Base-by-base conservation (phyloP, 108 stramenopile genomes). In the Conticribra guillardii region DNA sequence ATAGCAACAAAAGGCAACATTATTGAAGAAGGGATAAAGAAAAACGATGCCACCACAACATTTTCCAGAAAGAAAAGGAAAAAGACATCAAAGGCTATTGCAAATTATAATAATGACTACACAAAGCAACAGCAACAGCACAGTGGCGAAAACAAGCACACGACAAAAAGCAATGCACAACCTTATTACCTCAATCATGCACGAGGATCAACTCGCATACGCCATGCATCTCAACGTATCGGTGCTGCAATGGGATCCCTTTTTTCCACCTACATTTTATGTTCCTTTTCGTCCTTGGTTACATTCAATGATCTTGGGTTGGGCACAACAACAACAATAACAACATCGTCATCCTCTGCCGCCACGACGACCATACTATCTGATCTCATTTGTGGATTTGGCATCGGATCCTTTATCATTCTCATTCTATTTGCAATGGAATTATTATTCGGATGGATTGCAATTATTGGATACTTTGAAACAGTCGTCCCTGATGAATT, bases 121-220 rank as follows among this genome's bases (percentile, higher is more conserved):
- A 9, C 37, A 11, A 41, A 11, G 37, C 8, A 41, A 41, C 8
- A 41, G 5, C 37, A 11, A 41, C 37, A 5, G 5, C 8, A 41
- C 37, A 41, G 11, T 11, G 37, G 37, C 8, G 8, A 41, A 41
- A 11, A 41, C 5, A 41, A 11, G 11, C 5, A 41, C 37, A 41
- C 37, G 11, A 41, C 37, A 41, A 26, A 62, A 29, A 62, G 37
- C 37, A 41, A 41, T 41, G 15, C 48, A 55, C 75, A 64, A 48
- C 76, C 76, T 21, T 78, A 66, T 50, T 72, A 66, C 45, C 31
- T 78, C n/a, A 78, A 78, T 50, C 76, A 78, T 19, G 71, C 48
- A 22, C 18, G 76, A 57, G 76, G 76, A 37, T 78, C 76, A n/a
- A 78, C 76, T 0, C 71, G 71, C 0, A 29, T 78, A 49, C 71